Conservation (phyloP, 2,329 filamentous ascomycete species). For the Phialophora macrospora region DNA sequence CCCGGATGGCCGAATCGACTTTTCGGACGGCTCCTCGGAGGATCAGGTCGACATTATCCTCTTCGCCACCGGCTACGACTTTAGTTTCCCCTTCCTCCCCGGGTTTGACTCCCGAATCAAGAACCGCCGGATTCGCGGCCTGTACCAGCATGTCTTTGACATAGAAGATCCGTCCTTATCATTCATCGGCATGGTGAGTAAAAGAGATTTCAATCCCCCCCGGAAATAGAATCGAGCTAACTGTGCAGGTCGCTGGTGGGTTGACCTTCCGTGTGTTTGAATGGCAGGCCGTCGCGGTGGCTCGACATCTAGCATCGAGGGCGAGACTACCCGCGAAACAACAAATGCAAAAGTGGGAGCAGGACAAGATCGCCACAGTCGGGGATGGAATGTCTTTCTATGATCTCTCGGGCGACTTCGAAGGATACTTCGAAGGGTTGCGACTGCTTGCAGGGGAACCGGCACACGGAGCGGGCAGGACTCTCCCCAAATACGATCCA, state of each 20-base stretch:
- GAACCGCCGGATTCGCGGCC: background rate
- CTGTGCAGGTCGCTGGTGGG: background rate
- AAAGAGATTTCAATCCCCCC: background rate
- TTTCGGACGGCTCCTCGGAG: background rate
- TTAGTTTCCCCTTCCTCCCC: background rate
- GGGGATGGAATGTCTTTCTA: background rate
- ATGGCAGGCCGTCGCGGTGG: background rate
- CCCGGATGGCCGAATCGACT: slow-evolving; percentile 24
- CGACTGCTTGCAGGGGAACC: background rate
- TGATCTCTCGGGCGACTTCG: background rate
- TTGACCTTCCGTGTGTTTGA: background rate
- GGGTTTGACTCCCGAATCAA: background rate
- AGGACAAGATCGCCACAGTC: background rate
- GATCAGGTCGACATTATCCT: background rate
- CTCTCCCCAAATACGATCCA: background rate
- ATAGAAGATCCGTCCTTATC: background rate
- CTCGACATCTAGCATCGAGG: background rate
- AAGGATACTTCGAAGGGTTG: background rate
- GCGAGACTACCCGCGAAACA: background rate
- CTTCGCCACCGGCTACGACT: background rate
- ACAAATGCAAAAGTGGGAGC: background rate
- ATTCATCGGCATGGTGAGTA: background rate
- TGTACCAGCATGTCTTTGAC: background rate
- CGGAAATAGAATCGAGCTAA: background rate
- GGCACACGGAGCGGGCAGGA: background rate